A percentile compares a stretch with the other conserved stretches of the same genome.
Conservation (phyloP, 1,139 yeast species). For the Protomyces arabidopsidicola region DNA sequence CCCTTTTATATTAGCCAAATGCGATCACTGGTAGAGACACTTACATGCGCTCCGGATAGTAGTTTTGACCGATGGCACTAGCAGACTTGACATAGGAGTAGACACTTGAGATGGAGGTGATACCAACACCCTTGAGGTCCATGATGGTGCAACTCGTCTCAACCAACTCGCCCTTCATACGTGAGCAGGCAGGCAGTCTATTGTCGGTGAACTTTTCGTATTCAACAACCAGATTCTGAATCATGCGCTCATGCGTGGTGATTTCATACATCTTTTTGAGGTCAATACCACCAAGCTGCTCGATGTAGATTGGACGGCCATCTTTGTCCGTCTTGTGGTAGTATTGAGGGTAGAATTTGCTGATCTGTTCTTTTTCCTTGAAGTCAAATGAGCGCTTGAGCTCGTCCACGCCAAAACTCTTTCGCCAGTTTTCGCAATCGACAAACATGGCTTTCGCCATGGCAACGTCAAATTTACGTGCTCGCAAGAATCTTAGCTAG, state of each 20-base stretch:
- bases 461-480: constrained; percentile 83
- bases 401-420: constrained; percentile 78
- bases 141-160: constrained; percentile 96
- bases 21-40: neutral
- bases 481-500: constrained; percentile 77
- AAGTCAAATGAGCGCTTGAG: constrained; percentile 82
- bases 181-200: constrained; percentile 86
- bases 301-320: constrained; percentile 92
- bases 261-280: constrained; percentile 85
- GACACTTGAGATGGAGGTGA: constrained; percentile 78
- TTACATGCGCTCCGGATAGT: constrained; percentile 82
- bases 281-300: constrained; percentile 88
- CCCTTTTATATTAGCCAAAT: constrained; percentile 50
- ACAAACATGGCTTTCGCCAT: constrained; percentile 78
- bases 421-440: constrained; percentile 88
- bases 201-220: constrained; percentile 80
- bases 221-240: constrained; percentile 94
- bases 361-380: constrained; percentile 73
- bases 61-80: constrained; percentile 88
- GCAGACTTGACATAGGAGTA: constrained; percentile 87
- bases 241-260: constrained; percentile 93
- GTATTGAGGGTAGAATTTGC: constrained; percentile 82
- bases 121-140: constrained; percentile 90
- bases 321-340: constrained; percentile 95
- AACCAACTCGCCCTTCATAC: constrained; percentile 68